These are phyloP conservation scores for Lignosus rhinocerotis DNA, from an alignment of 1,284 basidiomycete species.

Conservation along the genomic window DNA sequence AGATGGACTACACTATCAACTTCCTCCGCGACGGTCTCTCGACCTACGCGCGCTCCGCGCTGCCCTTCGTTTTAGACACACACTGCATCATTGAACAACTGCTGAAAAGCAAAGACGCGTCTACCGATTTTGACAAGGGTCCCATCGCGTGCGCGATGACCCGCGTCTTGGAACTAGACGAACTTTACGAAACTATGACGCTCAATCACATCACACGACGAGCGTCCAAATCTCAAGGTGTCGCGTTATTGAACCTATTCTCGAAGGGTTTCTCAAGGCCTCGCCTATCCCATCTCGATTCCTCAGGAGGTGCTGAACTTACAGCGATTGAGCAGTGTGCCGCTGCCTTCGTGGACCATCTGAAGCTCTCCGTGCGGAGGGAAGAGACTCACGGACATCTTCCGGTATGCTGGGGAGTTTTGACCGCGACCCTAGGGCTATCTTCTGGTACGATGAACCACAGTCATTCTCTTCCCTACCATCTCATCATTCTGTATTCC, in stretches of 20 bases:
- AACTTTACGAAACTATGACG: slow-evolving; percentile 81
- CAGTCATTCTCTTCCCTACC: not conserved
- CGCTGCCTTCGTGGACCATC: slow-evolving; percentile 53
- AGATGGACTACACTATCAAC: slow-evolving; percentile 43
- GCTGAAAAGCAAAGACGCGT: not conserved
- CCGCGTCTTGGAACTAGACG: slow-evolving; percentile 62
- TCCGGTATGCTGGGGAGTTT: slow-evolving; percentile 86
- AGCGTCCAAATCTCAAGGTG: slow-evolving; percentile 90
- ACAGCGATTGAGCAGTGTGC: slow-evolving; percentile 28
- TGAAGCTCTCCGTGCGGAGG: slow-evolving; percentile 67
- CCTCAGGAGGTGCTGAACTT: slow-evolving; percentile 15
- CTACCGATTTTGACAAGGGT: not conserved
- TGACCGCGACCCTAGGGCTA: slow-evolving; percentile 78
- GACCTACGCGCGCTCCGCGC: slow-evolving; percentile 74
- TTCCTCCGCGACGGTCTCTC: slow-evolving; percentile 74
- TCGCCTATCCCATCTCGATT: slow-evolving; percentile 16
- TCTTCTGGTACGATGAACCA: slow-evolving; percentile 57
- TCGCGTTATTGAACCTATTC: slow-evolving; percentile 90
- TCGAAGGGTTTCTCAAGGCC: slow-evolving; percentile 76
- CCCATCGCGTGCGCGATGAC: slow-evolving; percentile 33
- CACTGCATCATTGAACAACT: slow-evolving; percentile 45
- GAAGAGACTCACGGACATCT: slow-evolving; percentile 80
- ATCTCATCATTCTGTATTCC: not conserved
- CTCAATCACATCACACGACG: slow-evolving; percentile 88
- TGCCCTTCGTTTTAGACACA: slow-evolving; percentile 76